These are phyloP conservation scores for Globisporangium splendens DNA, from an alignment of 352 stramenopile species.

Conservation along the genomic window DNA sequence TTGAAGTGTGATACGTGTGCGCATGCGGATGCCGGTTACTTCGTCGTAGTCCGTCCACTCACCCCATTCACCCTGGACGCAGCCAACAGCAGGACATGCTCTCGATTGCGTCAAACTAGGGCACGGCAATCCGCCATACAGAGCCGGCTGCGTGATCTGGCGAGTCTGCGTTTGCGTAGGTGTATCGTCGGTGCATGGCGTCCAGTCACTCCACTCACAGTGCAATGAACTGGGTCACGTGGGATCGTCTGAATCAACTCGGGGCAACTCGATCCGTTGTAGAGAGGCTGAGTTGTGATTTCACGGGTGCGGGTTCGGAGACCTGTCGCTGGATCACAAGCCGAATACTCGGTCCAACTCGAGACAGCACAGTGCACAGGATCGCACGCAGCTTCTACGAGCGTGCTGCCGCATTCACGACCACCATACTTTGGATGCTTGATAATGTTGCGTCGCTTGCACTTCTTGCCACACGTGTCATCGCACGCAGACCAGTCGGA, in stretches of 20 bases:
- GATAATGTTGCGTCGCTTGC: constrained; percentile 30
- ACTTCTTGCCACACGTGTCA: constrained; percentile 26
- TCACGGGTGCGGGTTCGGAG: constrained; percentile 31
- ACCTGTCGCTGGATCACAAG: constrained; percentile 36
- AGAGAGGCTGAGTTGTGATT: constrained; percentile 26
- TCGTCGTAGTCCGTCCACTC: constrained; percentile 40
- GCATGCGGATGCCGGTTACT: constrained; percentile 27
- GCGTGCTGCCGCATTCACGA: constrained; percentile 18
- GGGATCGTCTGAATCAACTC: constrained; percentile 33
- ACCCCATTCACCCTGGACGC: constrained; percentile 33
- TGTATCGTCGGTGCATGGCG: constrained; percentile 38
- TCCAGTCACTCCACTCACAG: constrained; percentile 38
- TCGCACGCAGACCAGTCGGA: constrained; percentile 43
- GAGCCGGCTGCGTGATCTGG: constrained; percentile 20
- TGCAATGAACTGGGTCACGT: constrained; percentile 45
- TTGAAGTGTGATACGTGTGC: constrained; percentile 25
- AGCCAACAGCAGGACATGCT: constrained; percentile 42
- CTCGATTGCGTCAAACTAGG: constrained; percentile 19
- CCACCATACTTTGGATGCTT: constrained; percentile 31
- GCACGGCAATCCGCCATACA: constrained; percentile 40
- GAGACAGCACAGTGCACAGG: constrained; percentile 45
- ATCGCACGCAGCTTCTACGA: constrained; percentile 35
- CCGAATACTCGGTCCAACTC: constrained; percentile 35
- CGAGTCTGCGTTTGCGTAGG: constrained; percentile 28
- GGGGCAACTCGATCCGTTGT: constrained; percentile 36